Evolutionary conservation across 1,284 basidiomycete species (phyloP).

Genomic region (Microbotryum violaceum): DNA sequence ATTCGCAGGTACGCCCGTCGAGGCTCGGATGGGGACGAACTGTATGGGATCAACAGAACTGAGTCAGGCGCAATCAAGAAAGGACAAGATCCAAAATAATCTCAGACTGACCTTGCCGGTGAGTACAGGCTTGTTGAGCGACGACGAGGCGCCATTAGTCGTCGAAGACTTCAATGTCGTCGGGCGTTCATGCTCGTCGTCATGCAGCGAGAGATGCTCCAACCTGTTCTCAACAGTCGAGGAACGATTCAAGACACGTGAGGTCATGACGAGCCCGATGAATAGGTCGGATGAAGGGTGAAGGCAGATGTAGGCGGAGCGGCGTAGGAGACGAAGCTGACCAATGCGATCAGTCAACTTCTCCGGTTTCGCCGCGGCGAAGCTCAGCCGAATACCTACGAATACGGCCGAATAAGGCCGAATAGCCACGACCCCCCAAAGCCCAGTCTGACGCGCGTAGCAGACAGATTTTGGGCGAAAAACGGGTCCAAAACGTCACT

Average conservation of each 20-base stretch:
- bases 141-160: neutral
- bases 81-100: too few relatives aligned
- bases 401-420: too few relatives aligned
- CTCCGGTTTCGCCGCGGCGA: too few relatives aligned
- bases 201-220: slow-evolving; percentile 15
- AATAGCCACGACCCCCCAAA: too few relatives aligned
- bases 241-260: slow-evolving; percentile 13
- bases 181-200: neutral
- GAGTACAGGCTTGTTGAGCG: neutral
- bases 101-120: neutral
- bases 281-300: neutral
- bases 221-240: slow-evolving; percentile 26
- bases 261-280: slow-evolving; percentile 8
- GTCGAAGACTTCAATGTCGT: neutral
- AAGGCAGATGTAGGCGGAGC: too few relatives aligned
- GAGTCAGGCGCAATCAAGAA: neutral
- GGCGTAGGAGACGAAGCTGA: too few relatives aligned
- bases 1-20: neutral
- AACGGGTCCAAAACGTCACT: too few relatives aligned
- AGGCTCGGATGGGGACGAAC: slow-evolving; percentile 16
- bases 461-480: too few relatives aligned
- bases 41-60: neutral
- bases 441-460: too few relatives aligned
- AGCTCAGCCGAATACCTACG: too few relatives aligned
- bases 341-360: too few relatives aligned